Base-by-base conservation (phyloP, 163 green algal species). In the Prototheca cutis region DNA sequence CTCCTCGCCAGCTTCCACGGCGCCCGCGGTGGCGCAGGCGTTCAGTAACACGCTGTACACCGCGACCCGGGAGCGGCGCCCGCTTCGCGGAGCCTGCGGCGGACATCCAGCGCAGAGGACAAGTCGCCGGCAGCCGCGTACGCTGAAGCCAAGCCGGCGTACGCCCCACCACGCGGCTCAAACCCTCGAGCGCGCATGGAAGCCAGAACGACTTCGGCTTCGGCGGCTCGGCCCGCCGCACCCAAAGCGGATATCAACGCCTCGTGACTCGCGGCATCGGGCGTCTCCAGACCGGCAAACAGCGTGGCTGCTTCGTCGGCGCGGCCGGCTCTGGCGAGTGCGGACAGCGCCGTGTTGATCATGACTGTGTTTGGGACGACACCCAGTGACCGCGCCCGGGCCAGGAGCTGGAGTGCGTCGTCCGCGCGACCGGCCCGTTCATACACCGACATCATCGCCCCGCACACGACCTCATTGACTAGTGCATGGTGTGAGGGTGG, bases 271-370 rank as follows among this genome's bases (percentile, higher is more conserved):
- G 85, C 68, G 0, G 62, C 53, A 53, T 94, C 87, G 3, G 77
- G 78, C 49, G 62, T 31, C 25, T 63, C 47, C n/a, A 80, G 68
- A 13, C 56, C 29, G 0, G 19, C 48, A 33, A 91, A 87, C 47
- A 93, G 72, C 21, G 51, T 45, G 39, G 83, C 77, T 2, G 76
- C 84, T 8, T 77, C 64, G 3, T 77, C 66, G 13, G 79, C 57
- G 56, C 82, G 80, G 1, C 80, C 80, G 4, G 76, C 74, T 72
- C 87, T 90, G 48, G 72, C 85, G 6, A 87, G 78, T 17, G 87
- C 86, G 0, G 68, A 83, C 32, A 95, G 80, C 33, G 87, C 87
- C 6, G 77, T 90, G 67, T 88, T 88, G 75, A 82, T 84, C 80
- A 93, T 91, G 30, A 87, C 77, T 10, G 69, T 81, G 65, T 87